Percentiles rank a stretch among this genome's conserved stretches.
Conservation (phyloP, 2,329 filamentous ascomycete genomes). For the Aspergillus fructus region DNA sequence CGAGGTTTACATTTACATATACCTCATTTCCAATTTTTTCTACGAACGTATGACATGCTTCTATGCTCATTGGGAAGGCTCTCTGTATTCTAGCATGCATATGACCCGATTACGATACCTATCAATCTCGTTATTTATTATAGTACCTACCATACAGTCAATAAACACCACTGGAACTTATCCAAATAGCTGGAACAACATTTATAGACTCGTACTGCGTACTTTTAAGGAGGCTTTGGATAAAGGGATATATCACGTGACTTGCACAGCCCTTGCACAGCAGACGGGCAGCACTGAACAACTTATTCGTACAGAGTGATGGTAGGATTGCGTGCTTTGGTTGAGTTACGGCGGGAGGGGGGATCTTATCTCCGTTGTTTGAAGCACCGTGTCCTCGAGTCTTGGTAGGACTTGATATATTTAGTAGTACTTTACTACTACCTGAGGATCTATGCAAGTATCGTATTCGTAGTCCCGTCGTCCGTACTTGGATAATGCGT, state of each 20-base stretch:
- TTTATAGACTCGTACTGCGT: too few relatives aligned
- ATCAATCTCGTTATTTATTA: not conserved
- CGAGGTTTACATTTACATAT: not conserved
- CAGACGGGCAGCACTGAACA: too few relatives aligned
- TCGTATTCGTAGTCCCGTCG: too few relatives aligned
- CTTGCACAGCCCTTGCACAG: not conserved
- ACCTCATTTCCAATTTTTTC: not conserved
- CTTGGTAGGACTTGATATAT: not conserved
- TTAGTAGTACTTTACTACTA: not conserved
- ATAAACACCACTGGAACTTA: not conserved
- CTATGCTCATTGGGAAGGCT: constrained; percentile 6
- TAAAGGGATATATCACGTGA: not conserved
- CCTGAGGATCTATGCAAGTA: too few relatives aligned
- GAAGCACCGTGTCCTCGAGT: not conserved
- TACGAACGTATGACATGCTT: not conserved
- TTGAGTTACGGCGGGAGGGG: not conserved
- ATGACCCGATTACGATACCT: constrained; percentile 1
- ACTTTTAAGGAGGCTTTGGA: too few relatives aligned
- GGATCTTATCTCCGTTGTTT: not conserved
- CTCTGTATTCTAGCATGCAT: constrained; percentile 9
- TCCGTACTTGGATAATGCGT: not conserved
- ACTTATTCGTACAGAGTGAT: too few relatives aligned
- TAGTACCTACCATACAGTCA: not conserved
- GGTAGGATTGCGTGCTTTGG: too few relatives aligned
- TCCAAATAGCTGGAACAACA: not conserved